Percentiles rank a stretch among this genome's conserved stretches.
phyloP scores from a whole-genome alignment of 208 protist genomes.

The Entamoeba moshkovskii region DNA sequence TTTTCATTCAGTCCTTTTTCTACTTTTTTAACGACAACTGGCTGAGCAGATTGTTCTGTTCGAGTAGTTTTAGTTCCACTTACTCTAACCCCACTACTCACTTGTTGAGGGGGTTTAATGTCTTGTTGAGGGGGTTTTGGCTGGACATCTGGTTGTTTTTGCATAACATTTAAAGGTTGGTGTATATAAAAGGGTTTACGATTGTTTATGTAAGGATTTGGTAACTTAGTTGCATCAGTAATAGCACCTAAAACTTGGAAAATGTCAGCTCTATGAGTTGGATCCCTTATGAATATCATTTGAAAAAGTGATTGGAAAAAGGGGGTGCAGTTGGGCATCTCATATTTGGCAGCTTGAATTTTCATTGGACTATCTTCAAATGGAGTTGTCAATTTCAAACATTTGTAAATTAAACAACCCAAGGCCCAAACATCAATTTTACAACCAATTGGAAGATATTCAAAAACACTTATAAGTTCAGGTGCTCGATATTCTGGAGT shows the following conservation, averaged over 20 bases:
- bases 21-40: no score
- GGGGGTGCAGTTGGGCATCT: neutral
- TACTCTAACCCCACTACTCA: no score
- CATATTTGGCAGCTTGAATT: neutral
- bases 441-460: neutral
- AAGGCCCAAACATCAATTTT: constrained; percentile 28
- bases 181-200: neutral
- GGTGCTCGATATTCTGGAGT: constrained; percentile 21
- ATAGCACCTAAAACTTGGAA: neutral
- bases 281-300: neutral
- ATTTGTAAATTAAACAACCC: neutral
- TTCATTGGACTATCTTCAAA: neutral
- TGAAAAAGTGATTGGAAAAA: neutral
- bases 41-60: no score
- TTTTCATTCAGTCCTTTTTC: no score
- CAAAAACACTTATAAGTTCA: constrained; percentile 23
- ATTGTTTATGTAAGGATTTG: neutral
- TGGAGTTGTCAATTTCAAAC: neutral
- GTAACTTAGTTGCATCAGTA: neutral
- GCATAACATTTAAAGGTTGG: no score
- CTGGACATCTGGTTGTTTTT: no score
- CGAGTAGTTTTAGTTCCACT: no score
- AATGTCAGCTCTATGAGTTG: neutral
- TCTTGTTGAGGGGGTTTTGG: no score
- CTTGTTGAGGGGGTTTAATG: no score